Base-by-base conservation (phyloP, 179 eudicot species). In the Beta corolliflora region DNA sequence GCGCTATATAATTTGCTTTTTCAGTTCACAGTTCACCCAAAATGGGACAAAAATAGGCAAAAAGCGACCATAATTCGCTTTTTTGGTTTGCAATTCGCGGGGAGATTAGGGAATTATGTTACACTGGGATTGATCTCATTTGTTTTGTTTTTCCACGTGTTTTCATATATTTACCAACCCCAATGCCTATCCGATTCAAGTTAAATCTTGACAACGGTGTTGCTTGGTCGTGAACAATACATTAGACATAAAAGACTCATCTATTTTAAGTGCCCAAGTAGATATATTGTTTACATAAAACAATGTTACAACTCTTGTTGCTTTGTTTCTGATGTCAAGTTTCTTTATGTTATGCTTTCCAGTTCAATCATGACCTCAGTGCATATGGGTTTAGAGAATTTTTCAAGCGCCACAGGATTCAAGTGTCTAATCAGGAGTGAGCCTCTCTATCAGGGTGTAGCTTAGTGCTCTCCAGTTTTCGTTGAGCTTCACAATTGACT, bases 351-450 rank as follows among this genome's bases (percentile, higher is more conserved):
- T 18, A 12, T 18, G 54, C 45, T 81, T 83, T 66, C 6, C 91
- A 94, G 98, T 94, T 89, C 86, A 91, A 88, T 85, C 88, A 90
- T 71, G 98, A 94, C 64, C 77, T 84, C 74, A 94, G 98, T 85
- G 78, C 89, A 44, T 94, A 92, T 75, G 98, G 97, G 60, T 94
- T 94, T 81, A 85, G 92, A 87, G 98, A 92, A 83, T 92, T 84
- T 79, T 94, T 94, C 91, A 94, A 91, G 87, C 93, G 95, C 58
- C 84, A 92, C 61, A 84, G 89, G 52, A 65, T 93, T 54, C 85
- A 58, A 63, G 75, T 87, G 45, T 87, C 93, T 55, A 84, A 80
- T 63, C 74, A 65, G 19, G 86, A 87, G 78, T 88, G 76, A 81
- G 63, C 66, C 54, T 13, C 54, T 13, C 36, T 15, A 31, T 56